These are phyloP conservation scores for Nannochloris sp. DNA, from an alignment of 139 green algal species.

Conservation along the genomic window DNA sequence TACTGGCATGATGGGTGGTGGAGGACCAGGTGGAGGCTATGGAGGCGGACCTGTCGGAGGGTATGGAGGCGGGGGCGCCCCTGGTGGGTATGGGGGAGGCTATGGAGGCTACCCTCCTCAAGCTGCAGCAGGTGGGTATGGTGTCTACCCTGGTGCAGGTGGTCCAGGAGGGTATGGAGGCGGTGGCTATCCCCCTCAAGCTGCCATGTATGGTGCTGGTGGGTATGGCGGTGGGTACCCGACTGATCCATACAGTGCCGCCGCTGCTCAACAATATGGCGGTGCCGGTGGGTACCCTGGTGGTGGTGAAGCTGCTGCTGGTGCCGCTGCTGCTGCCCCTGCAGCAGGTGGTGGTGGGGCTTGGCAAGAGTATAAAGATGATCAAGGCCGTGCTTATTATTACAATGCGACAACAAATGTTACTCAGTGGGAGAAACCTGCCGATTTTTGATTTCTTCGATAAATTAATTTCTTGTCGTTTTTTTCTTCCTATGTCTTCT, in stretches of 20 bases:
- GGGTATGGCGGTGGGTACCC: slow-evolving; percentile 20
- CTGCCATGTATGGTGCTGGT: slow-evolving; percentile 5
- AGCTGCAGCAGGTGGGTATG: not conserved
- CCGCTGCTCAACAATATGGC: not conserved
- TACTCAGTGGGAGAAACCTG: slow-evolving; percentile 86
- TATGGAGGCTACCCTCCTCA: not conserved
- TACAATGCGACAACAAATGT: slow-evolving; percentile 83
- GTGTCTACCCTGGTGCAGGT: not conserved
- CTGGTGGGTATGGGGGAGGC: not conserved
- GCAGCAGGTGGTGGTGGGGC: not conserved
- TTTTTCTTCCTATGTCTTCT: not conserved
- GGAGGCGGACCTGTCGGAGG: not conserved
- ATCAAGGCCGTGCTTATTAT: slow-evolving; percentile 78
- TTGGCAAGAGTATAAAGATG: slow-evolving; percentile 67
- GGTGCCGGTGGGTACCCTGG: slow-evolving; percentile 5
- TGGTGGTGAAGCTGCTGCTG: not conserved
- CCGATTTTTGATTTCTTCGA: slow-evolving; percentile 42
- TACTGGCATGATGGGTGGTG: not conserved
- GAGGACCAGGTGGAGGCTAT: not conserved
- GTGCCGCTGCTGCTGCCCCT: not conserved
- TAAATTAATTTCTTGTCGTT: not conserved
- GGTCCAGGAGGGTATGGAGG: slow-evolving; percentile 14
- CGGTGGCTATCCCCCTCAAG: not conserved
- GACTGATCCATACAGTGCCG: not conserved
- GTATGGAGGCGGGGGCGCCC: not conserved